Evolutionary conservation across 495 filamentous ascomycete genomes (phyloP), one percentile per base, ranked within the genome.

Genomic region (Talaromyces adpressus): DNA sequence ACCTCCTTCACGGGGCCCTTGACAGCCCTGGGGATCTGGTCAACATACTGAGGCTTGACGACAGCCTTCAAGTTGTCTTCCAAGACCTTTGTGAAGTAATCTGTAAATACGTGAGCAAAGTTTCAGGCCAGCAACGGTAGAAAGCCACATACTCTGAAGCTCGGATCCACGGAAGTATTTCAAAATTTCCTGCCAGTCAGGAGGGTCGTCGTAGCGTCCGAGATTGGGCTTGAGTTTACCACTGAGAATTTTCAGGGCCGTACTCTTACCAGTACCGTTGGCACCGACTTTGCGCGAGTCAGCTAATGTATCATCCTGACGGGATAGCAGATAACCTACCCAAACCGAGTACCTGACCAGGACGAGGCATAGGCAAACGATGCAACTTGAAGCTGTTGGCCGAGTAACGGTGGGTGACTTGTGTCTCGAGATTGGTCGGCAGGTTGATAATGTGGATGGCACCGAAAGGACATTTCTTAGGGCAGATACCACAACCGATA

Each of bases 351-450:
- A 98, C 95, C 69, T 97, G 92, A 29, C 95, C 95, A 32, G 94
- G 94, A 49, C 94, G 86, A 52, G 94, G 94, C 79, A 92, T 97
- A 30, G 94, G 94, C 67, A 98, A 84, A 67, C 94, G 84, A 76
- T 98, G 94, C 64, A 98, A 87, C 83, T 98, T 98, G 85, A 98
- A 98, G 80, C 93, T 97, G 82, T 98, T 98, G 68, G 94, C 93
- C 12, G 93, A 93, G 77, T 98, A 98, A 75, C 95, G 91, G 75
- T 98, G 94, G 64, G 94, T 98, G 68, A 98, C 93, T 71, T 97
- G 89, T 63, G 87, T 93, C 75, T 98, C 94, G 73, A 98, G 86
- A 77, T 98, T 98, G 76, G 94, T 98, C 62, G 95, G 94, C 77
- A 98, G 78, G 79, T 98, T 98, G 91, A 98, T 98, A 74, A 98